These are phyloP conservation scores for Silene latifolia DNA, from an alignment of 148 eudicot genomes.

Conservation along the genomic window DNA sequence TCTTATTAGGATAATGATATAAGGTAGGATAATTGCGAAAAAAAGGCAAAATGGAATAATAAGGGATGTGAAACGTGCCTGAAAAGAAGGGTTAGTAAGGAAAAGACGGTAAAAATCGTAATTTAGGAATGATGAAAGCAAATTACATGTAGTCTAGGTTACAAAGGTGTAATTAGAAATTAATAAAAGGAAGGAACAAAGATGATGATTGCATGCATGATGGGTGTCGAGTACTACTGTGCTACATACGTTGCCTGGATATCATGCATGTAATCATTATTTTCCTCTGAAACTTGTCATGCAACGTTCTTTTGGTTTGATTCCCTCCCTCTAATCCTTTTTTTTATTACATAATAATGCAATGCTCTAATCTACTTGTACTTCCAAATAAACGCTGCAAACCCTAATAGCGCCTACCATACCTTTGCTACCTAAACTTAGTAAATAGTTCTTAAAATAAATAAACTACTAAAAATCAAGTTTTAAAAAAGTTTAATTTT, in stretches of 20 bases:
- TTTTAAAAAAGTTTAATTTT: no score
- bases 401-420: neutral
- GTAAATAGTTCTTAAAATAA: no score
- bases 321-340: neutral
- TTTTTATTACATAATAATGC: neutral
- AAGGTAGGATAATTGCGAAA: no score
- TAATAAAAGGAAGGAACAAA: neutral
- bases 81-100: conserved; percentile 19
- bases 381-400: neutral
- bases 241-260: conserved; percentile 17
- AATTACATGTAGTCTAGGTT: conserved; percentile 5
- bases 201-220: conserved; percentile 37
- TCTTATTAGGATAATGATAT: neutral
- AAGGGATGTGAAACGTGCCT: neutral
- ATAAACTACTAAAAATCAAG: no score
- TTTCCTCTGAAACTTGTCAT: conserved; percentile 21
- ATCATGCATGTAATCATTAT: conserved; percentile 33
- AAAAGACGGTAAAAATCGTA: conserved; percentile 9
- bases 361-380: neutral
- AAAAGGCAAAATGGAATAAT: conserved; percentile 6
- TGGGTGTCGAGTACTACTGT: conserved; percentile 19
- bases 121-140: conserved; percentile 10
- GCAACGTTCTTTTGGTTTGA: conserved; percentile 19
- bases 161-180: conserved; percentile 8
- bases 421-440: no score